Base-by-base conservation (phyloP, 2,329 filamentous ascomycete genomes). In the Dothiorella sarmentorum region DNA sequence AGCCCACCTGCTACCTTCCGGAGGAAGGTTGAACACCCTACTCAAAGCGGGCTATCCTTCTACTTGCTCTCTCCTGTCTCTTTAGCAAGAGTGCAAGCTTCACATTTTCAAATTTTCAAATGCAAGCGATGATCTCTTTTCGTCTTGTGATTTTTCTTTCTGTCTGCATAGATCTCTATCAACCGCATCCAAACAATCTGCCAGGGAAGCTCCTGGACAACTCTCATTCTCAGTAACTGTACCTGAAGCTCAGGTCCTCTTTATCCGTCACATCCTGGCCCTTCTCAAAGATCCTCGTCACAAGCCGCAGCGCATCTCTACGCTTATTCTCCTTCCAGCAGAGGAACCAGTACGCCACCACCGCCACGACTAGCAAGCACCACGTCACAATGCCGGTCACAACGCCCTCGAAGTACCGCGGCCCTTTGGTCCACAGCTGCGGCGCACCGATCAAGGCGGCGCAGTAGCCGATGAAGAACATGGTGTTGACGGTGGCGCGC, bases 391-490 rank as follows among this genome's bases (percentile, higher is more conserved):
- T 67, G 2, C 69, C 71, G 2, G 76, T 75, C 15, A 81, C 75
- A 7, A 80, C 73, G 17, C 79, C 79, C n/a, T 73, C 69, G 7
- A 73, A 72, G 61, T 80, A 81, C 11, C 76, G 67, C 10, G 78
- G 76, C 47, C 67, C 69, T 22, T 73, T 63, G 1, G 74, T 76
- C 78, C 78, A 81, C 1, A 80, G 69, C 64, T 82, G 78, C n/a
- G 79, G 78, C 0, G 68, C 67, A 0, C 69, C 76, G 55, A 80
- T 79, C 63, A 76, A 76, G 1, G 76, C 77, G 4, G 71, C 74
- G 42, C 75, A 78, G 63, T 81, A 81, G 0, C 76, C 77, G 24
- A 81, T 76, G 66, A 81, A 81, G 65, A 80, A 81, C 64, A 80
- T 71, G 4, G 75, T 72, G 52, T 75, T 79, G 26, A 78, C 74